Percentiles rank a stretch among this genome's conserved stretches.
phyloP scores from a whole-genome alignment of 2,329 filamentous ascomycete species.

The Cladosporium austrohemisphaericum region DNA sequence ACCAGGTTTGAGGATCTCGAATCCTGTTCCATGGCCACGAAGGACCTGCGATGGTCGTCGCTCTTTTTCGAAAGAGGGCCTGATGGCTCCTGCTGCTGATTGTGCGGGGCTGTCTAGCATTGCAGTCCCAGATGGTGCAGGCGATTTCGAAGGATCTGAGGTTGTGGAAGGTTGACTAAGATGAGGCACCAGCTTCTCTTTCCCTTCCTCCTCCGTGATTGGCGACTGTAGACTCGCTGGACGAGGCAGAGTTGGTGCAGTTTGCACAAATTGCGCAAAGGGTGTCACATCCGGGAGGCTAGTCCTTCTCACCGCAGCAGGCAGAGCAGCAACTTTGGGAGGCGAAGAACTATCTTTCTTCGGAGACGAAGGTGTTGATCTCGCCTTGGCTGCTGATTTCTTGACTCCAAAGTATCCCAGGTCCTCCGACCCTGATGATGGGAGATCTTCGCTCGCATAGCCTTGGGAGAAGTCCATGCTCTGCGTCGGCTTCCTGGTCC shows the following conservation, averaged over 20 bases:
- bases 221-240: background rate
- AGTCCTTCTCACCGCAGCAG: constrained; percentile 25
- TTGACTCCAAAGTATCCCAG: background rate
- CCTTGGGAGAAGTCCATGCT: constrained; percentile 14
- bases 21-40: constrained; percentile 33
- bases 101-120: background rate
- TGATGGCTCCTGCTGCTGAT: background rate
- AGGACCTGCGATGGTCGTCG: constrained; percentile 23
- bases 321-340: constrained; percentile 25
- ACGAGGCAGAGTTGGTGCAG: constrained; percentile 23
- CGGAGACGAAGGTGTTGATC: background rate
- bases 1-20: constrained; percentile 34
- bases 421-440: background rate
- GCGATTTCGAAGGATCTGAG: background rate
- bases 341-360: background rate
- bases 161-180: no score
- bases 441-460: background rate
- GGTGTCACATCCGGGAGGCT: constrained; percentile 32
- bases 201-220: background rate
- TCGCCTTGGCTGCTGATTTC: background rate
- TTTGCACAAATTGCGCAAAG: constrained; percentile 31
- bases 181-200: background rate
- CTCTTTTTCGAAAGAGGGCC: constrained; percentile 24
- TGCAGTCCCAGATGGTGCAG: background rate
- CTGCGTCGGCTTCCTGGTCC: constrained; percentile 19